phyloP scores from a whole-genome alignment of 2,329 filamentous ascomycete species.

The Diaporthe sp. region DNA sequence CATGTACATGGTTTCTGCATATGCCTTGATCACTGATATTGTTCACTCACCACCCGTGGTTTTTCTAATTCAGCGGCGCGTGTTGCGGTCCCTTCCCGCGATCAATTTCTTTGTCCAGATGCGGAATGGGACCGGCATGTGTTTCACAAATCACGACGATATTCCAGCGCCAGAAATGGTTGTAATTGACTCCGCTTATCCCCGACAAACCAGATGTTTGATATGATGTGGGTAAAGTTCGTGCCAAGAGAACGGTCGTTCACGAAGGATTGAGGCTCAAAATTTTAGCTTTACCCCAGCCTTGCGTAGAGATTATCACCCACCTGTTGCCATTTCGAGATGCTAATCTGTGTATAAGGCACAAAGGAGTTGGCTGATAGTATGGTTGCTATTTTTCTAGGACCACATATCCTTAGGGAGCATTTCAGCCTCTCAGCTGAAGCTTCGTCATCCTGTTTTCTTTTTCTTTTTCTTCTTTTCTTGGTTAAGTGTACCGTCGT shows the following conservation, averaged over 20 bases:
- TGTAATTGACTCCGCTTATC: neutral
- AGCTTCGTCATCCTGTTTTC: too few species aligned
- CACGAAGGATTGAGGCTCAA: slow-evolving; percentile 24
- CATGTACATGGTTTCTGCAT: slow-evolving; percentile 16
- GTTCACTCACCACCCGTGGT: neutral
- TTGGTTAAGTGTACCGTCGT: too few species aligned
- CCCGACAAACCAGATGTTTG: neutral
- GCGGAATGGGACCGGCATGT: neutral
- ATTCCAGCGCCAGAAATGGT: too few species aligned
- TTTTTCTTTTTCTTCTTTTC: too few species aligned
- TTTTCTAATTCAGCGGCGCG: too few species aligned
- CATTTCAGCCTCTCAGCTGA: too few species aligned
- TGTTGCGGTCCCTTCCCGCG: neutral
- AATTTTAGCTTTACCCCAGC: slow-evolving; percentile 8
- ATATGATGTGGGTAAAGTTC: neutral
- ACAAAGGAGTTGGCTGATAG: neutral
- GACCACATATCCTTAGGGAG: too few species aligned
- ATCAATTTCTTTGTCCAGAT: neutral
- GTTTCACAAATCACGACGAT: neutral
- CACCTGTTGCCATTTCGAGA: neutral
- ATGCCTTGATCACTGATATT: neutral
- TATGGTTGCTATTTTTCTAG: neutral
- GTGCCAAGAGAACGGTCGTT: slow-evolving; percentile 2
- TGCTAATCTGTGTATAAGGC: neutral
- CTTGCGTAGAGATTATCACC: neutral